Evolutionary conservation across 495 filamentous ascomycete genomes (phyloP), one percentile per base, ranked within the genome.

Genomic region (Trichoderma virens): DNA sequence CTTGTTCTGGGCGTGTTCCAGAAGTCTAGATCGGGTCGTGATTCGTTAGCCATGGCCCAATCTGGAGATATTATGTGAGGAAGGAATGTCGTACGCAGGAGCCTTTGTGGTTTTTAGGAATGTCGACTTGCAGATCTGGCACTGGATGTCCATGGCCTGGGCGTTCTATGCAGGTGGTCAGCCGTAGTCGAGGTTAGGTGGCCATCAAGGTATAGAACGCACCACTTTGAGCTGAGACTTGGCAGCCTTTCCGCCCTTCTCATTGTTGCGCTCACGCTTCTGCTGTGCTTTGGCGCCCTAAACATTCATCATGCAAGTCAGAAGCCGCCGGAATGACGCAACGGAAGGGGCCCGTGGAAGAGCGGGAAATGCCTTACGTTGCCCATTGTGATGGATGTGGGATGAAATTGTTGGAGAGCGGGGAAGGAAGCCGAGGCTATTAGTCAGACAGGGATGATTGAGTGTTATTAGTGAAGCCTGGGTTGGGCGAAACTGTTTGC

Each of bases 241-340:
- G 59, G 78, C 73, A 5, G 67, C 72, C 39, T 69, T 73, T 35
- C 67, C 69, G 66, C 56, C 69, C 60, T 82, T 78, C 72, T 83
- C 81, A 47, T 69, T 71, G 65, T 83, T 81, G 69, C 82, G 80
- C 67, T 80, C 82, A 65, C 82, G 82, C 80, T 84, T 84, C 69
- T 81, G 80, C 71, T 76, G 76, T 30, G 82, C 80, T 73, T 83
- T 85, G 71, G 80, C 80, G 75, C 82, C 82, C 82, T 83, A 64
- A 30, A 54, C 9, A n/a, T 27, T 25, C 18, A n/a, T 1, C 6
- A 5, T 34, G 14, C 20, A 13, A 41, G 61, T 32, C 25, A 30
- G 27, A 1, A 38, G 11, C 8, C 3, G n/a, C 23, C 60, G 11
- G 13, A 8, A 16, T 2, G 14, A 56, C 14, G 20, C 51, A 18